Percentiles rank a stretch among this genome's conserved stretches.
Conservation (phyloP, 2,329 filamentous ascomycete species). For the Pseudopyrenochaeta lycopersici region DNA sequence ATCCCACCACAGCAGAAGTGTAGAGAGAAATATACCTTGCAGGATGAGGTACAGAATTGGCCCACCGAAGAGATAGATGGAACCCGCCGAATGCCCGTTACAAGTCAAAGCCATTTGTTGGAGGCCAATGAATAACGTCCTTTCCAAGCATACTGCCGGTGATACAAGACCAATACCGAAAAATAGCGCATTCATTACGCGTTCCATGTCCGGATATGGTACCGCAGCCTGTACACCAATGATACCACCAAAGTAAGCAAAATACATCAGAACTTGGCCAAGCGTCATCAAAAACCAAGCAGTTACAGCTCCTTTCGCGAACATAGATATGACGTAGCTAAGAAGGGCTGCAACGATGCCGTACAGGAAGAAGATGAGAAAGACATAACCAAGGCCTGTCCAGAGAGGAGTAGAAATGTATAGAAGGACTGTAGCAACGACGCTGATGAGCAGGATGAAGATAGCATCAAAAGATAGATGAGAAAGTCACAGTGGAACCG, state of each 20-base stretch:
- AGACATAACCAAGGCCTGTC: slow-evolving; percentile 82
- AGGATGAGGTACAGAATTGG: slow-evolving; percentile 82
- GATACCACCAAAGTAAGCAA: slow-evolving; percentile 52
- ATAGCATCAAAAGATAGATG: slow-evolving; percentile 81
- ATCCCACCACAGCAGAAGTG: slow-evolving; percentile 66
- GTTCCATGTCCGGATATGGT: slow-evolving; percentile 26
- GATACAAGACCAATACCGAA: slow-evolving; percentile 35
- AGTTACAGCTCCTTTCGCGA: slow-evolving; percentile 73
- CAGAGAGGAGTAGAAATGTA: slow-evolving; percentile 66
- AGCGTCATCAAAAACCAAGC: slow-evolving; percentile 77
- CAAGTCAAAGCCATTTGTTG: slow-evolving; percentile 77
- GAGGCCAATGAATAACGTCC: slow-evolving; percentile 29
- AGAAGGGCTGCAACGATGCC: slow-evolving; percentile 78
- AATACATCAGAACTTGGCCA: slow-evolving; percentile 67
- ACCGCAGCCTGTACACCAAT: slow-evolving; percentile 29
- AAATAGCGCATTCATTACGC: slow-evolving; percentile 27
- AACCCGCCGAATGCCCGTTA: slow-evolving; percentile 65
- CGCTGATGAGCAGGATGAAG: slow-evolving; percentile 72
- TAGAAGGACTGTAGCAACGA: slow-evolving; percentile 72
- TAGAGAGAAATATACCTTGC: slow-evolving; percentile 75
- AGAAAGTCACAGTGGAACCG: slow-evolving; percentile 82
- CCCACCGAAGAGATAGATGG: slow-evolving; percentile 78
- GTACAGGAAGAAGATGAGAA: slow-evolving; percentile 80
- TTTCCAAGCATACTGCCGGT: slow-evolving; percentile 25
- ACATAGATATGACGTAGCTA: slow-evolving; percentile 81